phyloP scores from a whole-genome alignment of 1,284 basidiomycete genomes.

The Papiliotrema laurentii region DNA sequence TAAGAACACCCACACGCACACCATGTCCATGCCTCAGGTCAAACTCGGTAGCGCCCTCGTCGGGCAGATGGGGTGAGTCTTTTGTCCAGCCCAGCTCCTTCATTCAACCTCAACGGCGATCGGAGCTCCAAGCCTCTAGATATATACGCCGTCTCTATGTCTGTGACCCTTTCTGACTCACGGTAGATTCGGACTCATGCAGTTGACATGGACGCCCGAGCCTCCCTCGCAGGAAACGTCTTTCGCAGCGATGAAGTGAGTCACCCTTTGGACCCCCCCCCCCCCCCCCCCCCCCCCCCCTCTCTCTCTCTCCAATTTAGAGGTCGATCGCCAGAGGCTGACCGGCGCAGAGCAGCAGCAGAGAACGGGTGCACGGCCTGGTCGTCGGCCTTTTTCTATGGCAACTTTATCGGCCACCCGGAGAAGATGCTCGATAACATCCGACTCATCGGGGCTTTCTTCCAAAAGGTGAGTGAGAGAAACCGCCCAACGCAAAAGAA shows the following conservation, averaged over 20 bases:
- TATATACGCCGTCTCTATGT: not conserved
- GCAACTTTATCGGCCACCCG: conserved; percentile 18
- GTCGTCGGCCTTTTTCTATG: conserved; percentile 48
- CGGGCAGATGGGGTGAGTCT: conserved; percentile 31
- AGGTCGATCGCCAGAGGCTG: conserved; percentile 2
- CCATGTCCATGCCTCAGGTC: conserved; percentile 20
- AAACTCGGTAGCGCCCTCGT: conserved; percentile 32
- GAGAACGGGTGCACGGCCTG: conserved; percentile 54
- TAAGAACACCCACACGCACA: too few relatives aligned
- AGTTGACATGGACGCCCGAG: conserved; percentile 53
- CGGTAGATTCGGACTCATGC: conserved; percentile 75
- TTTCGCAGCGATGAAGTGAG: conserved; percentile 59
- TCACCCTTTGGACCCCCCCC: not conserved
- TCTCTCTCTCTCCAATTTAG: not conserved
- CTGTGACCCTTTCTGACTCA: conserved; percentile 75
- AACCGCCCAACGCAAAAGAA: too few relatives aligned
- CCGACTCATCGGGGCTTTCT: conserved; percentile 42
- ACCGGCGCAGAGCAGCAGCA: conserved; percentile 48
- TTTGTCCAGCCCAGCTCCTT: not conserved
- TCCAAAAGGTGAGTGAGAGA: conserved; percentile 30
- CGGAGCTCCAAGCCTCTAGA: not conserved
- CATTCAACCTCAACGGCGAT: too few relatives aligned
- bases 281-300: not conserved
- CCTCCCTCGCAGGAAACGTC: conserved; percentile 55
- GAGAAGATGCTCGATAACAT: conserved; percentile 33